phyloP scores from a whole-genome alignment of 2,329 filamentous ascomycete genomes.

The Colletotrichum orchidophilum region DNA sequence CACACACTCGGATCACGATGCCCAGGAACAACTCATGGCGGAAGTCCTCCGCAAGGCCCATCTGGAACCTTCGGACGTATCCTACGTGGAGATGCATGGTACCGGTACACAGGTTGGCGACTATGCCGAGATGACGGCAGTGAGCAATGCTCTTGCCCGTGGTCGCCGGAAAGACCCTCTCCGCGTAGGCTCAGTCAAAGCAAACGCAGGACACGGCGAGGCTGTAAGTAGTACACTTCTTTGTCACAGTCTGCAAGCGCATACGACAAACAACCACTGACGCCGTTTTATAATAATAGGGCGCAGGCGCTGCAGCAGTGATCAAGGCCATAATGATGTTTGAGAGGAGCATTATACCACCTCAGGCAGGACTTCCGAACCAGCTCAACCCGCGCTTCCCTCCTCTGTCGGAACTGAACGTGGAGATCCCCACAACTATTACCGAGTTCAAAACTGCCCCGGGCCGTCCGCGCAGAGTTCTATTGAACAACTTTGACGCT shows the following conservation, averaged over 20 bases:
- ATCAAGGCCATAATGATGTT: background rate
- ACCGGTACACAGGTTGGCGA: constrained; percentile 51
- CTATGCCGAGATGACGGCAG: background rate
- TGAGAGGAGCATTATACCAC: background rate
- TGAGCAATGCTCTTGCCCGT: background rate
- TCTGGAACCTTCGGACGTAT: constrained; percentile 36
- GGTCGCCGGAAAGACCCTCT: background rate
- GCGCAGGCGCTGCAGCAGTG: background rate
- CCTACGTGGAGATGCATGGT: constrained; percentile 48
- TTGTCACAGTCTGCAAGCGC: no score
- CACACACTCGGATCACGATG: constrained; percentile 37
- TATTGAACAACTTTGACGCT: background rate
- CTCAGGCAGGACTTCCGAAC: background rate
- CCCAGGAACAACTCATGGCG: constrained; percentile 38
- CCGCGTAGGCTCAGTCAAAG: background rate
- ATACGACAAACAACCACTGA: no score
- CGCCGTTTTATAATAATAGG: no score
- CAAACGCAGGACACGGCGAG: background rate
- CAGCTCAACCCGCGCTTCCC: background rate
- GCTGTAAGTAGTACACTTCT: no score
- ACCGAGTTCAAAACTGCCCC: background rate
- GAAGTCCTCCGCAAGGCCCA: constrained; percentile 42
- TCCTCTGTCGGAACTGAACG: background rate
- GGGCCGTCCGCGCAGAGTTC: background rate
- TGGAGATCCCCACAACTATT: background rate